phyloP scores from a whole-genome alignment of 495 filamentous ascomycete species.

The Thermothielavioides terrestris region DNA sequence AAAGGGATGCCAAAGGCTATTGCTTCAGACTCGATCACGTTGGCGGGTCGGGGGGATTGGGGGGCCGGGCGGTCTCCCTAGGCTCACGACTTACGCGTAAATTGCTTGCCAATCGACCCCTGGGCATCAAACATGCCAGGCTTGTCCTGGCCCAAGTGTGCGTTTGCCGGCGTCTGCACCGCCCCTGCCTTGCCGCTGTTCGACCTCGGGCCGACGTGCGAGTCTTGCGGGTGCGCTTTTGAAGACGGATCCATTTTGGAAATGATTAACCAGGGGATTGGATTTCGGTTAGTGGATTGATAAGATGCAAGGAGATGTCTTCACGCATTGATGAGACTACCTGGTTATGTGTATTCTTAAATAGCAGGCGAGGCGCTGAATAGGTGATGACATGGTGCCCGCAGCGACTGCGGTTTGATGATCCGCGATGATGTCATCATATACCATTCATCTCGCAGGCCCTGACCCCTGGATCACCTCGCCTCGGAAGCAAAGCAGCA shows the following conservation, averaged over 20 bases:
- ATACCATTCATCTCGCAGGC: too few relatives aligned
- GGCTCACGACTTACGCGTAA: slow-evolving; percentile 24
- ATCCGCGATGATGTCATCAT: slow-evolving; percentile 13
- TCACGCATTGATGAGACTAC: not conserved
- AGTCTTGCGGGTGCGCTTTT: slow-evolving; percentile 4
- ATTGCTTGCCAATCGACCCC: slow-evolving; percentile 33
- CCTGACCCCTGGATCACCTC: too few relatives aligned
- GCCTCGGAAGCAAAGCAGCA: not conserved
- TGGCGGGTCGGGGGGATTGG: too few relatives aligned
- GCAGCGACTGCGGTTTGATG: not conserved
- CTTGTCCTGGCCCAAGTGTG: slow-evolving; percentile 13
- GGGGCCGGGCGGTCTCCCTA: too few relatives aligned
- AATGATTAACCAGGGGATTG: not conserved
- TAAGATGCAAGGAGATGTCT: not conserved
- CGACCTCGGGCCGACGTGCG: slow-evolving; percentile 13
- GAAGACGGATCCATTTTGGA: slow-evolving; percentile 1
- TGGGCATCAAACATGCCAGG: slow-evolving; percentile 27
- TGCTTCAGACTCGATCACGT: too few relatives aligned
- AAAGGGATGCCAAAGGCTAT: too few relatives aligned
- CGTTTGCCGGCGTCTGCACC: slow-evolving; percentile 16
- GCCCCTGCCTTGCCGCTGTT: slow-evolving; percentile 17
- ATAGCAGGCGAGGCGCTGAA: not conserved
- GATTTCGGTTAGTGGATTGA: not conserved
- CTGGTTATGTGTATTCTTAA: not conserved
- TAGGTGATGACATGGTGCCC: not conserved